Conservation (phyloP, 306 rosid genomes). For the Crotalaria pallida region DNA sequence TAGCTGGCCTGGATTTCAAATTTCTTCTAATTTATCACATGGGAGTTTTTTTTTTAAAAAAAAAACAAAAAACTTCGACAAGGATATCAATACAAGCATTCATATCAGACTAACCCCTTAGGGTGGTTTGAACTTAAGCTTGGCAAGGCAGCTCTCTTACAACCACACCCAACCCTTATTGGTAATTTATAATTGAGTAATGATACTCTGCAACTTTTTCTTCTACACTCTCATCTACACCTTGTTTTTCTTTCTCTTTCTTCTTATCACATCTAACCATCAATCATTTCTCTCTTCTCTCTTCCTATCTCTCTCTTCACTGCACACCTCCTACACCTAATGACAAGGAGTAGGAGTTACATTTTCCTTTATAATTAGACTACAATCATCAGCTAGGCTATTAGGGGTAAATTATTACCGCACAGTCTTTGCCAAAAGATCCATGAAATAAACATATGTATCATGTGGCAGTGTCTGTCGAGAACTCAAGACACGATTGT, state of each 20-base stretch:
- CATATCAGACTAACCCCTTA: background rate
- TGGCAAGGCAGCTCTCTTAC: background rate
- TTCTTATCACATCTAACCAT: no score
- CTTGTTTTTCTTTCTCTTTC: no score
- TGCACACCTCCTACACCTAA: no score
- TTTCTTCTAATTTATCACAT: background rate
- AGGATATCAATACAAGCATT: background rate
- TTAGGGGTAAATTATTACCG: conserved; percentile 36
- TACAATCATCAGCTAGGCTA: background rate
- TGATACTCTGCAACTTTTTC: no score
- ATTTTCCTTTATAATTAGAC: no score
- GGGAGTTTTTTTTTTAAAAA: background rate
- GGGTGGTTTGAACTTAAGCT: background rate
- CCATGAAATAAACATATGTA: conserved; percentile 88
- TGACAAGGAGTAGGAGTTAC: no score
- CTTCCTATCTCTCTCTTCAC: no score
- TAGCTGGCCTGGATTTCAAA: background rate
- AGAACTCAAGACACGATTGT: conserved; percentile 92
- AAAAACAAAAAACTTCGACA: no score
- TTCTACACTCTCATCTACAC: no score
- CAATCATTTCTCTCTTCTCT: no score
- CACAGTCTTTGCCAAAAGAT: conserved; percentile 93
- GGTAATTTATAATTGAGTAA: no score
- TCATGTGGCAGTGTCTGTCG: conserved; percentile 89
- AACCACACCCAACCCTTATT: background rate